Conservation (phyloP, 2,329 filamentous ascomycete genomes). For the Sphaerostilbella broomeana region DNA sequence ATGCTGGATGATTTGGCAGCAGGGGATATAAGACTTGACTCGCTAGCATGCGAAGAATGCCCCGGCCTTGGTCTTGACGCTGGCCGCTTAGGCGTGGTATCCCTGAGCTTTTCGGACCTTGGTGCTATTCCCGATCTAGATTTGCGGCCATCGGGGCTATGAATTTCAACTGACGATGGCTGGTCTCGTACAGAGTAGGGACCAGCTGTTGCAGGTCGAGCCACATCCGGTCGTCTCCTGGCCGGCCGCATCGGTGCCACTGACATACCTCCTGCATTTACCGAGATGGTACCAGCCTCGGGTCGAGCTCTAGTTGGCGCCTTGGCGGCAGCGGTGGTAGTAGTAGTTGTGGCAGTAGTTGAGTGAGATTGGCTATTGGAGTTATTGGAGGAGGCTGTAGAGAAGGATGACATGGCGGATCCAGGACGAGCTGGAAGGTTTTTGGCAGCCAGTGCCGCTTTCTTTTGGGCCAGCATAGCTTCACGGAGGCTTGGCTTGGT, state of each 20-base stretch:
- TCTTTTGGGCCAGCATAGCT: conserved; percentile 77
- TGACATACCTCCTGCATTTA: conserved; percentile 52
- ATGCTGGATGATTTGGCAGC: conserved; percentile 1
- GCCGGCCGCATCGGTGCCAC: conserved; percentile 57
- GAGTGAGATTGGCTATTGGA: conserved; percentile 32
- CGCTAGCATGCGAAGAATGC: conserved; percentile 44
- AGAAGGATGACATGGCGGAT: conserved; percentile 58
- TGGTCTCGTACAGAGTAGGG: conserved; percentile 58
- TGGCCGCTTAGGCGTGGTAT: conserved; percentile 47
- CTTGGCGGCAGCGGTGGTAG: conserved; percentile 22
- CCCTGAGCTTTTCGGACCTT: conserved; percentile 34
- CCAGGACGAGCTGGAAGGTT: conserved; percentile 52
- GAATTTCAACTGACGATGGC: conserved; percentile 24
- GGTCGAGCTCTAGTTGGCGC: conserved; percentile 34
- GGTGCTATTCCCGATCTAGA: conserved; percentile 40
- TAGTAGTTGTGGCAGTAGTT: too few species aligned
- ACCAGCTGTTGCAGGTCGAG: conserved; percentile 57
- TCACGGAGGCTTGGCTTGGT: conserved; percentile 70
- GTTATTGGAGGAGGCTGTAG: conserved; percentile 36
- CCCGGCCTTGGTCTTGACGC: conserved; percentile 40
- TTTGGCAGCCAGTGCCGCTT: conserved; percentile 42
- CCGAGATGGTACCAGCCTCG: conserved; percentile 36
- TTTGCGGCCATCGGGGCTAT: conserved; percentile 42
- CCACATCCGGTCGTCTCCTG: conserved; percentile 51
- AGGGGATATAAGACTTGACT: conserved; percentile 44